These are phyloP conservation scores for Monilinia aucupariae DNA, from an alignment of 2,329 filamentous ascomycete genomes.

Conservation along the genomic window DNA sequence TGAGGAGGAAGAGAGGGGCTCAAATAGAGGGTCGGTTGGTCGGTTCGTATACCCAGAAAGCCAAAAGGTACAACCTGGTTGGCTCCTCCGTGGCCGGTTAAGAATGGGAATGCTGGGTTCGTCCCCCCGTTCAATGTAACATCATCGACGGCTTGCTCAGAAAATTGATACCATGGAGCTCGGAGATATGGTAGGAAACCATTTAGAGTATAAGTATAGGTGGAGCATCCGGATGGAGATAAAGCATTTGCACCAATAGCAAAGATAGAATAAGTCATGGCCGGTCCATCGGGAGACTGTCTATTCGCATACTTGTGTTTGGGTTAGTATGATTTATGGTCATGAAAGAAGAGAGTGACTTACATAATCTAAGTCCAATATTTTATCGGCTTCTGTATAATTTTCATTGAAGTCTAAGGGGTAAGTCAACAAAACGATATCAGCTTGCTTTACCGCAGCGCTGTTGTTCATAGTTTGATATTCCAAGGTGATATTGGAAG, in stretches of 20 bases:
- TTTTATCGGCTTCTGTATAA: conserved; percentile 44
- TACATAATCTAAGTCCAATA: conserved; percentile 55
- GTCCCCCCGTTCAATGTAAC: conserved; percentile 49
- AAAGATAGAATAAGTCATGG: conserved; percentile 69
- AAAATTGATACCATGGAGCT: conserved; percentile 65
- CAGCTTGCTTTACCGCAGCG: conserved; percentile 63
- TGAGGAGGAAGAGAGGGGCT: conserved; percentile 57
- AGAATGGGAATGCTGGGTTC: conserved; percentile 47
- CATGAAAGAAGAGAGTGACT: conserved; percentile 21
- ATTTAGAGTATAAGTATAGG: conserved; percentile 62
- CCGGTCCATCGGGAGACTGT: conserved; percentile 62
- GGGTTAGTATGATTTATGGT: conserved; percentile 17
- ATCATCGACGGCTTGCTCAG: conserved; percentile 61
- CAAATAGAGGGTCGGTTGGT: conserved; percentile 54
- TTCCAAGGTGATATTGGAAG: conserved; percentile 57
- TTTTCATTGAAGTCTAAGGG: conserved; percentile 56
- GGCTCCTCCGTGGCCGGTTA: conserved; percentile 65
- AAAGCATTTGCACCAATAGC: conserved; percentile 61
- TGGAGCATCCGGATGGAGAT: conserved; percentile 60
- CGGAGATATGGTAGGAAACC: conserved; percentile 59
- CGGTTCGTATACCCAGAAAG: conserved; percentile 58
- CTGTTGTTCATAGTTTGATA: conserved; percentile 62
- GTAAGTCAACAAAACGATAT: conserved; percentile 62
- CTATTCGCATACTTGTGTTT: conserved; percentile 55
- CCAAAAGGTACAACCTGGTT: conserved; percentile 64